phyloP scores from a whole-genome alignment of 108 stramenopile species.

The Nitzschia putrida region DNA sequence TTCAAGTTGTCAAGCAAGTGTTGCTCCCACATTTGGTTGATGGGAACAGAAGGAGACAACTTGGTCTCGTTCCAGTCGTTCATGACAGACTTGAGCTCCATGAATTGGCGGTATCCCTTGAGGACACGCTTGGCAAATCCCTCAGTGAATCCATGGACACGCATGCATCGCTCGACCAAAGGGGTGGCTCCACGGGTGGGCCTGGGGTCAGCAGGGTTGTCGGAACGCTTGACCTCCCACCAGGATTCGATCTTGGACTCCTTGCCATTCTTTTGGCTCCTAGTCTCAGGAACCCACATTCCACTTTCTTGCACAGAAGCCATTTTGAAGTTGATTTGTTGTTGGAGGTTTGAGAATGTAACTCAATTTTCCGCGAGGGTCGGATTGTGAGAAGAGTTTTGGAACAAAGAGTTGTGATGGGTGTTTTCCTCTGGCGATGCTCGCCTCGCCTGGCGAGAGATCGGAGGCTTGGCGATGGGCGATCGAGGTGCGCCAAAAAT shows the following conservation, averaged over 20 bases:
- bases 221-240: conserved; percentile 53
- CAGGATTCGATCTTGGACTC: conserved; percentile 56
- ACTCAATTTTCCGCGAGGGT: not conserved
- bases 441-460: not conserved
- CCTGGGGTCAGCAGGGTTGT: conserved; percentile 43
- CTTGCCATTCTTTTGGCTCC: conserved; percentile 45
- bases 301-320: conserved; percentile 33
- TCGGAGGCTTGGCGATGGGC: not conserved
- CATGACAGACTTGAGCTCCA: conserved; percentile 71
- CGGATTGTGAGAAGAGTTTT: not conserved
- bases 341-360: not conserved
- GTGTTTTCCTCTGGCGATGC: conserved; percentile 11
- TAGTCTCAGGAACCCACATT: conserved; percentile 47
- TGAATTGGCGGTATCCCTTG: conserved; percentile 69
- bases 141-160: conserved; percentile 50
- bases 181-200: conserved; percentile 58
- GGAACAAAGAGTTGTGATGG: not conserved
- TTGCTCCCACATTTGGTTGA: conserved; percentile 70
- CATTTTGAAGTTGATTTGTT: not conserved
- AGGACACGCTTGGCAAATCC: conserved; percentile 53
- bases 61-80: conserved; percentile 64
- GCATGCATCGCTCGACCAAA: conserved; percentile 67
- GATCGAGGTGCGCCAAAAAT: too few relatives aligned
- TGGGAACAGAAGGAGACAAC: conserved; percentile 55
- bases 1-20: conserved; percentile 64